Conservation (phyloP, 345 rosid genomes). For the Citrus sp. region DNA sequence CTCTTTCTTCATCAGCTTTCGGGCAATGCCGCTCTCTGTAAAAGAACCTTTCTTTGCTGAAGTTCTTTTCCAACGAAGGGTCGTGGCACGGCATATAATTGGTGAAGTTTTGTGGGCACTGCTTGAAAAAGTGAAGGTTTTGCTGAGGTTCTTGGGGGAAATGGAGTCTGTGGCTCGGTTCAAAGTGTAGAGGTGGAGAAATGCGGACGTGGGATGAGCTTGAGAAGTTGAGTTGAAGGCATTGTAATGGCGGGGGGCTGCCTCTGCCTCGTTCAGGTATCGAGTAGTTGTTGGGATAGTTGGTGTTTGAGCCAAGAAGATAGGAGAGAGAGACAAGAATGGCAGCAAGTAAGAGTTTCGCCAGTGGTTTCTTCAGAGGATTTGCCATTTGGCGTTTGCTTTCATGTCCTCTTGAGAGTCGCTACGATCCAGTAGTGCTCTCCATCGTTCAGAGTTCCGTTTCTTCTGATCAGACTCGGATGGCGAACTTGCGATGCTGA, state of each 20-base stretch:
- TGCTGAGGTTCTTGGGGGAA: conserved; percentile 17
- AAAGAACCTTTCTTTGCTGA: conserved; percentile 32
- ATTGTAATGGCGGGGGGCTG: conserved; percentile 6
- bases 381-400: background rate
- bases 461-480: too few relatives aligned
- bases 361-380: conserved; percentile 1
- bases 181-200: conserved; percentile 31
- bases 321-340: conserved; percentile 18
- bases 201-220: background rate
- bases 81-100: conserved; percentile 65
- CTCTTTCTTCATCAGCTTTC: conserved; percentile 15
- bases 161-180: conserved; percentile 36
- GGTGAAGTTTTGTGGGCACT: conserved; percentile 54
- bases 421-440: too few relatives aligned
- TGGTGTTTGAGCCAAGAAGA: background rate
- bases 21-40: conserved; percentile 68
- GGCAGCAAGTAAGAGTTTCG: conserved; percentile 9
- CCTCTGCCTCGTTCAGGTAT: too few relatives aligned
- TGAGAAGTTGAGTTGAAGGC: conserved; percentile 20
- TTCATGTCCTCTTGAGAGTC: too few relatives aligned
- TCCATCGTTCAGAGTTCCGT: too few relatives aligned
- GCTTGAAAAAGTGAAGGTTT: conserved; percentile 19
- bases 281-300: background rate
- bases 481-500: too few relatives aligned
- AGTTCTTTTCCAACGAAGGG: conserved; percentile 33